Base-by-base conservation (phyloP, 495 filamentous ascomycete genomes). In the Glonium stellatum region DNA sequence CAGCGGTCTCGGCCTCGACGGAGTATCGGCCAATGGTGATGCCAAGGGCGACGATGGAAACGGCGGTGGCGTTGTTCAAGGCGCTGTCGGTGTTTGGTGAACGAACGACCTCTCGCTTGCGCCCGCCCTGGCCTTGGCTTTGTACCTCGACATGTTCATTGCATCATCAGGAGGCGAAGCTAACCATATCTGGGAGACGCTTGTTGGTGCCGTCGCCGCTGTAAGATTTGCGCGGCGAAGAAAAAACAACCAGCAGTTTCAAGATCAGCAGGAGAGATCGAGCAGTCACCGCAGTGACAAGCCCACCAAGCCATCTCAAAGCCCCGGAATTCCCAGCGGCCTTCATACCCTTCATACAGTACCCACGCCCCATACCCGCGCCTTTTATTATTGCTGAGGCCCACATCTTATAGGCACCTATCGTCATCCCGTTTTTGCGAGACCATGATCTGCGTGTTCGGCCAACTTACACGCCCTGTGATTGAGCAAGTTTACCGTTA, bases 131-230 rank as follows among this genome's bases (percentile, higher is more conserved):
- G 12, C 13, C 39, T 44, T 44, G 39, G 48, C 48, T 22, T 1
- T 51, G 48, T 25, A 8, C 21, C 27, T 31, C 6, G 27, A 31
- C 27, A 31, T 4, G 8, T n/a, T n/a, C 48, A 51, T 51, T 51
- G 48, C 48, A 51, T 51, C 48, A 51, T 51, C 15, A 51, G 48
- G 48, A 51, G 48, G 48, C 48, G 48, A 13, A 18, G 12, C 39
- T 44, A 13, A 44, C 39, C 4, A 44, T n/a, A n/a, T n/a, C n/a
- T n/a, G n/a, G 12, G 39, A 18, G 39, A 11, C 12, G 39, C 6
- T 31, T 31, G 27, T 31, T 3, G 27, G 27, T 31, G 27, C 27
- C 6, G 27, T 31, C 3, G 27, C 3, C 27, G 27, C 27, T 31
- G 27, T 31, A 31, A 31, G 27, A 31, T 31, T 31, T 31, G 27